Conservation (phyloP, 1,284 basidiomycete species). For the Moesziomyces parantarcticus region DNA sequence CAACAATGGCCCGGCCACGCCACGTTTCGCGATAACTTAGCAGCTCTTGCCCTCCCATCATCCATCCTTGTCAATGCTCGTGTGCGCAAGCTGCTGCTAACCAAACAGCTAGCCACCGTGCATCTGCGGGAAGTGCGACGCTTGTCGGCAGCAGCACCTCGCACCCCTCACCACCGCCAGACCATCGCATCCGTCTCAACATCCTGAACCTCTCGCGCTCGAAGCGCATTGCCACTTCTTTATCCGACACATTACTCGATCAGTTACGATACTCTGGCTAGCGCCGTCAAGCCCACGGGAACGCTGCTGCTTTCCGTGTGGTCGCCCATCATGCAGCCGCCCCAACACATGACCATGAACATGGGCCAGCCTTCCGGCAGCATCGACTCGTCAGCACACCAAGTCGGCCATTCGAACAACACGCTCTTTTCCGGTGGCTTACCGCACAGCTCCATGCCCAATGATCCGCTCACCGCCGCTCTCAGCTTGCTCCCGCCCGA, state of each 20-base stretch:
- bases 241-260: too few relatives aligned
- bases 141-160: slow-evolving; percentile 11
- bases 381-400: slow-evolving; percentile 15
- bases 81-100: slow-evolving; percentile 23
- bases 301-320: not conserved
- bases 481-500: slow-evolving; percentile 29
- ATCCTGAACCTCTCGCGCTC: too few relatives aligned
- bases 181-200: not conserved
- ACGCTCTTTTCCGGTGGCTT: slow-evolving; percentile 22
- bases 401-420: slow-evolving; percentile 10
- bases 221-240: too few relatives aligned
- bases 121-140: slow-evolving; percentile 28
- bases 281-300: not conserved
- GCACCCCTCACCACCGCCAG: not conserved
- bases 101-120: slow-evolving; percentile 33
- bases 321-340: slow-evolving; percentile 29
- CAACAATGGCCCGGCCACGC: not conserved
- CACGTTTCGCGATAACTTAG: not conserved
- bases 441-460: slow-evolving; percentile 16
- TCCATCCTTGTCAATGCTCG: slow-evolving; percentile 6
- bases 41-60: slow-evolving; percentile 3
- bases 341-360: slow-evolving; percentile 34
- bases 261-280: too few relatives aligned
- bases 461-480: slow-evolving; percentile 30
- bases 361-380: slow-evolving; percentile 16